A percentile compares a stretch with the other conserved stretches of the same genome.
These are phyloP conservation scores for Alternaria dauci DNA, from an alignment of 2,329 filamentous ascomycete species.

Conservation along the genomic window DNA sequence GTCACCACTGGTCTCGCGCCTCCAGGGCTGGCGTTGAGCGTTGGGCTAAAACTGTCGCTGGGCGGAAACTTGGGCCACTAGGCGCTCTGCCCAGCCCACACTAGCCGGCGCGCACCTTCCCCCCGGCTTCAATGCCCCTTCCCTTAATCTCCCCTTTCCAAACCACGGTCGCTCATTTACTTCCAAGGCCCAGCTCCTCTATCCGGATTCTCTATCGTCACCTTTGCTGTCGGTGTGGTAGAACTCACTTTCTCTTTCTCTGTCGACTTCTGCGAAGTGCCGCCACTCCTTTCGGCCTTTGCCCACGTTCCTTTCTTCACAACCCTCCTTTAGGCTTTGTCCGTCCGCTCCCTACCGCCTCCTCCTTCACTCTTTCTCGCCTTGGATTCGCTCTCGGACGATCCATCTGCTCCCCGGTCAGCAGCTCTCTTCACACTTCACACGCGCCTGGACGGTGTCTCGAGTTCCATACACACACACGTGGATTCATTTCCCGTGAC, in stretches of 20 bases:
- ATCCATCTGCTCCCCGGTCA: conserved; percentile 49
- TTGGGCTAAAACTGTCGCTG: conserved; percentile 21
- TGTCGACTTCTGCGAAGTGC: conserved; percentile 52
- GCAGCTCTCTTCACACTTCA: conserved; percentile 49
- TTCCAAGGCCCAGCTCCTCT: conserved; percentile 43
- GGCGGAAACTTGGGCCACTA: conserved; percentile 7
- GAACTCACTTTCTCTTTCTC: conserved; percentile 49
- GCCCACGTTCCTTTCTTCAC: conserved; percentile 50
- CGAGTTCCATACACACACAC: conserved; percentile 31
- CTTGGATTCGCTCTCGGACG: conserved; percentile 50
- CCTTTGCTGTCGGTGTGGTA: conserved; percentile 48
- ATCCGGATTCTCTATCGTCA: conserved; percentile 47
- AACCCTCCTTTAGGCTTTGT: conserved; percentile 46
- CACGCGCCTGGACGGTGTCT: conserved; percentile 50
- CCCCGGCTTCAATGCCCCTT: conserved; percentile 43
- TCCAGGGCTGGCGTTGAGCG: conserved; percentile 28
- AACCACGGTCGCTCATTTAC: conserved; percentile 48
- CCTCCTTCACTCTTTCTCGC: conserved; percentile 39
- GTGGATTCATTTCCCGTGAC: conserved; percentile 34
- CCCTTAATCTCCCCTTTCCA: conserved; percentile 47
- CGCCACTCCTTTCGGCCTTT: conserved; percentile 55
- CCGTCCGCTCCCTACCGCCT: conserved; percentile 51
- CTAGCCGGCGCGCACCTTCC: conserved; percentile 32
- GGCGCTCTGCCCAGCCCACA: conserved; percentile 16
- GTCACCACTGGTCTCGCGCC: conserved; percentile 25